These are phyloP conservation scores for Hericium alpestre DNA, from an alignment of 768 basidiomycete species.

Conservation along the genomic window DNA sequence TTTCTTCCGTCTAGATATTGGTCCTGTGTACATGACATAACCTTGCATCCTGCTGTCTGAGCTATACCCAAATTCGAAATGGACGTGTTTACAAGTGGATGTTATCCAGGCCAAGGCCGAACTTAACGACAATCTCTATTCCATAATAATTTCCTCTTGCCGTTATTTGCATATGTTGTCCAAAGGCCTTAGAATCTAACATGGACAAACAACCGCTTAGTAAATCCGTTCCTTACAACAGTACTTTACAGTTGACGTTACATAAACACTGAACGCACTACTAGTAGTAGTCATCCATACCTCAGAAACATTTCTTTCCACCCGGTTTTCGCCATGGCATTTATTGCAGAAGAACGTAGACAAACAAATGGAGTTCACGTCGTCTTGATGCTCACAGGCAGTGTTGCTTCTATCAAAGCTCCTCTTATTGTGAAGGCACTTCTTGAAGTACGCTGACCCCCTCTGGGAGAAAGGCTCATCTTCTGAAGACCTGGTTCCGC, in stretches of 20 bases:
- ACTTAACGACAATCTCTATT: too few species aligned
- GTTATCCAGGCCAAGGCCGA: too few species aligned
- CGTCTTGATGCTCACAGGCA: conserved; percentile 83
- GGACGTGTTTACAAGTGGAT: too few species aligned
- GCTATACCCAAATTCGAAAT: too few species aligned
- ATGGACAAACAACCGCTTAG: background rate
- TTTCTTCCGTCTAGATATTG: too few species aligned
- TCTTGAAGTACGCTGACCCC: conserved; percentile 38
- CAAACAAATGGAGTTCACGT: conserved; percentile 46
- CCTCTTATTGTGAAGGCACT: conserved; percentile 81
- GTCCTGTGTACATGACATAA: too few species aligned
- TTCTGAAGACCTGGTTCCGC: background rate
- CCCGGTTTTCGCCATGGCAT: background rate
- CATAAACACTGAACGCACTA: too few species aligned
- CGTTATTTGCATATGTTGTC: background rate
- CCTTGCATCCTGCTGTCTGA: too few species aligned
- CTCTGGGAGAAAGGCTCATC: background rate
- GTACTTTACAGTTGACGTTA: background rate
- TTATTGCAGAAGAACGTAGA: conserved; percentile 18
- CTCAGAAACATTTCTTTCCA: background rate
- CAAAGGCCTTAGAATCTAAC: background rate
- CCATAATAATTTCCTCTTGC: too few species aligned
- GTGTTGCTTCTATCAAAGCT: conserved; percentile 89
- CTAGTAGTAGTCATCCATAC: background rate
- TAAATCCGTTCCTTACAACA: background rate